phyloP scores from a whole-genome alignment of 768 basidiomycete genomes.

The Gloeostereum incarnatum region DNA sequence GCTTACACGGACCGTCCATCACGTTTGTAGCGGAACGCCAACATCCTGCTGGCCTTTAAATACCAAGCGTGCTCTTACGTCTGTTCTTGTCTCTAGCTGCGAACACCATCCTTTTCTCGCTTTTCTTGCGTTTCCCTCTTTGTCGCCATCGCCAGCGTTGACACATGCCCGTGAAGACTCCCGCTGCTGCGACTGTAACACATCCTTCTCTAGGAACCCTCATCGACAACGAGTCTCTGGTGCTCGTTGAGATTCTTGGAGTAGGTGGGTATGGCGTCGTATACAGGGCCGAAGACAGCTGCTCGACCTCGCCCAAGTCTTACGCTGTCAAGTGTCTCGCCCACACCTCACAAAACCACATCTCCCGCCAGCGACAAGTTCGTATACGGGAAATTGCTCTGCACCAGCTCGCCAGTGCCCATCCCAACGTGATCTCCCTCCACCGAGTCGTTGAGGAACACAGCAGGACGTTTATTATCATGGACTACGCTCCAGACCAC shows the following conservation, averaged over 20 bases:
- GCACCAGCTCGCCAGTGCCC: slow-evolving; percentile 65
- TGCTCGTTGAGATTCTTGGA: slow-evolving; percentile 83
- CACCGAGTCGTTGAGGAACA: slow-evolving; percentile 83
- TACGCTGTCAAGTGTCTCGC: slow-evolving; percentile 92
- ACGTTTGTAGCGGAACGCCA: slow-evolving; percentile 21
- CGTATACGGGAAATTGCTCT: slow-evolving; percentile 86
- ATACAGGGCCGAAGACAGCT: slow-evolving; percentile 72
- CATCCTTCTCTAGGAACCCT: slow-evolving; percentile 61
- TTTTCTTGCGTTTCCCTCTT: slow-evolving; percentile 21
- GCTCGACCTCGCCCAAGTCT: slow-evolving; percentile 37
- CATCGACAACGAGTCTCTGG: slow-evolving; percentile 76
- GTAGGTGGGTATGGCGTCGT: slow-evolving; percentile 95
- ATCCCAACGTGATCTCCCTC: slow-evolving; percentile 79
- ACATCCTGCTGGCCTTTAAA: slow-evolving; percentile 8
- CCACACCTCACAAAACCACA: slow-evolving; percentile 29
- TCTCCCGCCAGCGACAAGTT: slow-evolving; percentile 55
- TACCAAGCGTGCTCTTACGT: no score
- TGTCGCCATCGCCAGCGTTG: background rate
- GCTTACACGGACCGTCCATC: slow-evolving; percentile 42
- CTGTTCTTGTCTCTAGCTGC: no score
- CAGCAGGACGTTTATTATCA: slow-evolving; percentile 78
- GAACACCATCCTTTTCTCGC: slow-evolving; percentile 12
- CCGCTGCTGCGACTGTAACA: slow-evolving; percentile 11
- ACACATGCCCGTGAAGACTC: slow-evolving; percentile 7
- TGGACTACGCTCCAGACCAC: slow-evolving; percentile 88